phyloP scores from a whole-genome alignment of 2,329 filamentous ascomycete species.

The Fusarium robinianum region DNA sequence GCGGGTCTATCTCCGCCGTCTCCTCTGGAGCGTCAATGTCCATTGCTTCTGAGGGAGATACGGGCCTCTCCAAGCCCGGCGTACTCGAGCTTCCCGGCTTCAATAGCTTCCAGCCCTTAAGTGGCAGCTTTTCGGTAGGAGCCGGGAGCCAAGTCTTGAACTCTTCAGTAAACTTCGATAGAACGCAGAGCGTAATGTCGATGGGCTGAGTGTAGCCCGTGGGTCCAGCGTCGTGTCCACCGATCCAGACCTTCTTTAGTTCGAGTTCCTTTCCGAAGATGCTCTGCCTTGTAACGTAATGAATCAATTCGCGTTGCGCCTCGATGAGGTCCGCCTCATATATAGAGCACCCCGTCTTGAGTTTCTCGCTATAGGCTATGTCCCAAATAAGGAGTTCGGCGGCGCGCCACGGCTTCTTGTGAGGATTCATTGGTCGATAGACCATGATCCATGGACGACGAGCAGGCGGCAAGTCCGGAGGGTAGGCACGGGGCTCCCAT shows the following conservation, averaged over 20 bases:
- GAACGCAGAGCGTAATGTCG: constrained; percentile 48
- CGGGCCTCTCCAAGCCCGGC: neutral
- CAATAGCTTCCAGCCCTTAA: constrained; percentile 48
- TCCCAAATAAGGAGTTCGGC: constrained; percentile 63
- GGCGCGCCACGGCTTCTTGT: constrained; percentile 36
- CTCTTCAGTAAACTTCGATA: constrained; percentile 42
- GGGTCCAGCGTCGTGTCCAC: constrained; percentile 39
- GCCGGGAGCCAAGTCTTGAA: constrained; percentile 45
- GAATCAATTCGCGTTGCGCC: constrained; percentile 53
- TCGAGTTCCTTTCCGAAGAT: constrained; percentile 21
- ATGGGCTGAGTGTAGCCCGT: constrained; percentile 40
- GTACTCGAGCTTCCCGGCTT: constrained; percentile 6
- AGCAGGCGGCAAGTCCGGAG: constrained; percentile 21
- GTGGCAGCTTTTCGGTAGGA: constrained; percentile 31
- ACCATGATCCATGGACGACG: constrained; percentile 58
- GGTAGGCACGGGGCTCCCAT: constrained; percentile 39
- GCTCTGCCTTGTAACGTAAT: constrained; percentile 39
- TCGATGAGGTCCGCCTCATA: constrained; percentile 46
- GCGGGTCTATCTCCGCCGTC: constrained; percentile 21
- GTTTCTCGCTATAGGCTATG: constrained; percentile 36
- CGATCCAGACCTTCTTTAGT: constrained; percentile 53
- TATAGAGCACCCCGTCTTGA: constrained; percentile 20
- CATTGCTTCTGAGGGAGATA: constrained; percentile 21
- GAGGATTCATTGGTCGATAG: constrained; percentile 50
- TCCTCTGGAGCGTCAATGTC: constrained; percentile 28